These are phyloP conservation scores for Lachnellula willkommii DNA, from an alignment of 2,329 filamentous ascomycete species.

Conservation along the genomic window DNA sequence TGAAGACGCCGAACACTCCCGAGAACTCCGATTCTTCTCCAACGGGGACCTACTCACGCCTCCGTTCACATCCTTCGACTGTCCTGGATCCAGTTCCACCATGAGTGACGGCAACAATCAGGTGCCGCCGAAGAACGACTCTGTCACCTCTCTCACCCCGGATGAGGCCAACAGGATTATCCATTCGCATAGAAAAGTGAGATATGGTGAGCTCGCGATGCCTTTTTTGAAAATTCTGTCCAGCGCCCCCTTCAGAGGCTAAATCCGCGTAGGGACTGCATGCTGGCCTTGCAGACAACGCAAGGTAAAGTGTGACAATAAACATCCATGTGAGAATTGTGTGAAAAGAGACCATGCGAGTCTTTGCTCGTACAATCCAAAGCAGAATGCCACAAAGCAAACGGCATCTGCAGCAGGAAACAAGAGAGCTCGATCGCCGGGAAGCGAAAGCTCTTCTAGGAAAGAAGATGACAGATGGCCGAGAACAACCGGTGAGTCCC, in stretches of 20 bases:
- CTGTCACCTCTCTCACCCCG: conserved; percentile 29
- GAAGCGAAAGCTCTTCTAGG: conserved; percentile 24
- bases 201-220: conserved; percentile 51
- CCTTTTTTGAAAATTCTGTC: background rate
- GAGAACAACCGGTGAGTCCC: conserved; percentile 27
- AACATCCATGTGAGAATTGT: conserved; percentile 63
- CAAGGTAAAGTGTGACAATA: conserved; percentile 66
- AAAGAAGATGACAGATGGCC: conserved; percentile 30
- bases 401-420: conserved; percentile 18
- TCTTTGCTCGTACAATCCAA: conserved; percentile 63
- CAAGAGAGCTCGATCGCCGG: conserved; percentile 27
- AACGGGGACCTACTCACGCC: conserved; percentile 2
- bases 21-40: conserved; percentile 16
- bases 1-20: background rate
- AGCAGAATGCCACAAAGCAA: conserved; percentile 34
- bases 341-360: conserved; percentile 60
- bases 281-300: conserved; percentile 64
- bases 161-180: conserved; percentile 65
- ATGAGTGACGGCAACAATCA: conserved; percentile 19
- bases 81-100: conserved; percentile 5
- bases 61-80: conserved; percentile 5
- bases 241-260: background rate
- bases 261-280: conserved; percentile 21
- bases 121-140: conserved; percentile 11
- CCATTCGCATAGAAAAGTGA: conserved; percentile 63